Evolutionary conservation across 2,329 filamentous ascomycete genomes (phyloP).

Genomic region (Phoma sp.): DNA sequence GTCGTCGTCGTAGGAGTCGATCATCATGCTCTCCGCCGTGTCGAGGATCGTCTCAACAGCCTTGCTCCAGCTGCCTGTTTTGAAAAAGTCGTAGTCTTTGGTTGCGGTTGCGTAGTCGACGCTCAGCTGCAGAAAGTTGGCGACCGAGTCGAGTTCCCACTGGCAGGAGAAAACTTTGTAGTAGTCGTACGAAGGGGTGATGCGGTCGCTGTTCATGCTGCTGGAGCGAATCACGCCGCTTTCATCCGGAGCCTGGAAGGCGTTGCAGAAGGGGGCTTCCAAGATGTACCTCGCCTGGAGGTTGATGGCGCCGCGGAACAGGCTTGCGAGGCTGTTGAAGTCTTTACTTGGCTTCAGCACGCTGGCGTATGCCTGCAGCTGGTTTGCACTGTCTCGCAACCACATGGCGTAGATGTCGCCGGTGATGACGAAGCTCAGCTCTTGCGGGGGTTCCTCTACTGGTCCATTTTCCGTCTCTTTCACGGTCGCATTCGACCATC

Average conservation of each 20-base stretch:
- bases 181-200: constrained; percentile 54
- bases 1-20: constrained; percentile 55
- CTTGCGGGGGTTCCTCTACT: constrained; percentile 61
- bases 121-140: constrained; percentile 58
- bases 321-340: constrained; percentile 63
- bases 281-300: constrained; percentile 73
- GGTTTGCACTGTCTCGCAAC: constrained; percentile 67
- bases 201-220: constrained; percentile 50
- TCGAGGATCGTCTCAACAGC: constrained; percentile 54
- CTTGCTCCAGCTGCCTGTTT: constrained; percentile 53
- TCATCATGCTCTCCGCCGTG: constrained; percentile 56
- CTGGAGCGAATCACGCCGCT: constrained; percentile 51
- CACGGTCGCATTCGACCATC: constrained; percentile 59
- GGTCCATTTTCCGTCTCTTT: constrained; percentile 2
- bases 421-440: constrained; percentile 66
- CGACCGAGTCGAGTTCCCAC: constrained; percentile 61
- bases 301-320: constrained; percentile 76
- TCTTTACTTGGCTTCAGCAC: constrained; percentile 60
- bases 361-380: constrained; percentile 72
- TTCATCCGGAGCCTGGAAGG: constrained; percentile 60
- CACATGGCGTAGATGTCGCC: constrained; percentile 66
- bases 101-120: constrained; percentile 57
- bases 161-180: constrained; percentile 59
- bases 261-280: constrained; percentile 62
- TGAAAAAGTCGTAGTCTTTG: constrained; percentile 56